Percentiles rank a stretch among this genome's conserved stretches.
phyloP scores from a whole-genome alignment of 139 green algal species.

The Raphidocelis subcapitata region DNA sequence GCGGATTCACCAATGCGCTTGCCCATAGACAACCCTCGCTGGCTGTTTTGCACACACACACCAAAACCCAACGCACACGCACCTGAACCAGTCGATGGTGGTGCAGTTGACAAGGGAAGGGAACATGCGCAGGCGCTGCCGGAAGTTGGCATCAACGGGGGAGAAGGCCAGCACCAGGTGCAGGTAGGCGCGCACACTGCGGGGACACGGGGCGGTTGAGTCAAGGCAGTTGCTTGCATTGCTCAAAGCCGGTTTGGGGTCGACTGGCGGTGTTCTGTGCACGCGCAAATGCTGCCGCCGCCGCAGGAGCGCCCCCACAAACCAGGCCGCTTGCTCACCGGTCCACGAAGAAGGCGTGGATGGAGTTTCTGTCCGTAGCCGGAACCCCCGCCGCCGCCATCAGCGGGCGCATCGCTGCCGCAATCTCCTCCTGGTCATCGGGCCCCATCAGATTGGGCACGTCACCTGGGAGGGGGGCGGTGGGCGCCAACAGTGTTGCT shows the following conservation, averaged over 20 bases:
- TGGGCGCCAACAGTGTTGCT: too few species aligned
- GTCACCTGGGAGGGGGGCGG: too few species aligned
- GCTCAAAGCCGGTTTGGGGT: too few species aligned
- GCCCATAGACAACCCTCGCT: too few species aligned
- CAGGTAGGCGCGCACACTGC: slow-evolving; percentile 61
- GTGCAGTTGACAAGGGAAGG: slow-evolving; percentile 87
- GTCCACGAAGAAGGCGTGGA: slow-evolving; percentile 61
- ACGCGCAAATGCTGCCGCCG: too few species aligned
- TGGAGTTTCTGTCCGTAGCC: slow-evolving; percentile 56
- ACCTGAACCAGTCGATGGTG: slow-evolving; percentile 85
- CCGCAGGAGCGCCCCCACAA: too few species aligned
- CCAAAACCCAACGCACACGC: too few species aligned
- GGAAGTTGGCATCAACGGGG: slow-evolving; percentile 79
- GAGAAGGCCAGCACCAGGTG: slow-evolving; percentile 83
- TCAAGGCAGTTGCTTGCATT: too few species aligned
- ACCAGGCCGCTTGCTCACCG: slow-evolving; percentile 7
- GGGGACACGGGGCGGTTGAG: too few species aligned
- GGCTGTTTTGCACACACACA: too few species aligned
- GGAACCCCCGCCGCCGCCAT: slow-evolving; percentile 56
- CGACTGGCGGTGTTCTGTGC: too few species aligned
- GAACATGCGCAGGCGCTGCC: slow-evolving; percentile 84
- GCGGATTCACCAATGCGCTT: too few species aligned
- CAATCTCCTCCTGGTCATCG: slow-evolving; percentile 78
- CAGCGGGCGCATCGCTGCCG: slow-evolving; percentile 54
- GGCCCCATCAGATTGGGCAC: slow-evolving; percentile 71